These are phyloP conservation scores for Nowakowskiella sp. DNA, from an alignment of 192 early-diverging fungal species.

Conservation along the genomic window DNA sequence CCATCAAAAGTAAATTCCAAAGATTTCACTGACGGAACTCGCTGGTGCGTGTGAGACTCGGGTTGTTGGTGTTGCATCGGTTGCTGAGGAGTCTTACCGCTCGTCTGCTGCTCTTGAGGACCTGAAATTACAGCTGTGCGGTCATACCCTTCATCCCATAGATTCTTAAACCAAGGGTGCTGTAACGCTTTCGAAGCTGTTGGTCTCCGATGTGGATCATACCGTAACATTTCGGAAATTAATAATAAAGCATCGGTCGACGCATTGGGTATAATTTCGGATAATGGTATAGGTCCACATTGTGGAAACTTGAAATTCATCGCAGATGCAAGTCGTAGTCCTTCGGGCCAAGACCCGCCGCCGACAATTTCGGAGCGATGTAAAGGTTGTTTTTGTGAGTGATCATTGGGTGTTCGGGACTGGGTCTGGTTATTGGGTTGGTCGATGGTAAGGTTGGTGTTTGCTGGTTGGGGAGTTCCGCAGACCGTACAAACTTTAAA, in stretches of 20 bases:
- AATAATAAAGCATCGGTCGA: conserved; percentile 48
- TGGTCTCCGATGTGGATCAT: conserved; percentile 68
- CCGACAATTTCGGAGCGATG: conserved; percentile 16
- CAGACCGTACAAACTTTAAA: conserved; percentile 73
- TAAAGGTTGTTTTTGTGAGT: conserved; percentile 7
- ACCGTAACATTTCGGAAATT: conserved; percentile 63
- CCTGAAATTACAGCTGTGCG: too few relatives aligned
- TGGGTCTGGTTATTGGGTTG: not conserved
- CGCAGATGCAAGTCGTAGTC: conserved; percentile 33
- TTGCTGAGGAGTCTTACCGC: too few relatives aligned
- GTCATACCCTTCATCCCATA: conserved; percentile 6
- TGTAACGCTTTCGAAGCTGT: conserved; percentile 66
- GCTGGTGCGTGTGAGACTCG: too few relatives aligned
- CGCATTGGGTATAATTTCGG: conserved; percentile 50
- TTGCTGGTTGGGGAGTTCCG: conserved; percentile 55
- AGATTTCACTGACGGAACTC: too few relatives aligned
- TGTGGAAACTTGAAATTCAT: conserved; percentile 51
- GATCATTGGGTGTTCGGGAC: not conserved
- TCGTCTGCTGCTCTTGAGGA: too few relatives aligned
- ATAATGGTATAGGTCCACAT: conserved; percentile 31
- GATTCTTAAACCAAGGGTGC: conserved; percentile 49
- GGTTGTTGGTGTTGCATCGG: too few relatives aligned
- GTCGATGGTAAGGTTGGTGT: not conserved
- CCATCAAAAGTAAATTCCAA: too few relatives aligned
- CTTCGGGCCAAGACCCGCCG: conserved; percentile 45